Evolutionary conservation across 495 filamentous ascomycete species (phyloP), one percentile per base, ranked within the genome.

Genomic region (Aspergillus wentii): DNA sequence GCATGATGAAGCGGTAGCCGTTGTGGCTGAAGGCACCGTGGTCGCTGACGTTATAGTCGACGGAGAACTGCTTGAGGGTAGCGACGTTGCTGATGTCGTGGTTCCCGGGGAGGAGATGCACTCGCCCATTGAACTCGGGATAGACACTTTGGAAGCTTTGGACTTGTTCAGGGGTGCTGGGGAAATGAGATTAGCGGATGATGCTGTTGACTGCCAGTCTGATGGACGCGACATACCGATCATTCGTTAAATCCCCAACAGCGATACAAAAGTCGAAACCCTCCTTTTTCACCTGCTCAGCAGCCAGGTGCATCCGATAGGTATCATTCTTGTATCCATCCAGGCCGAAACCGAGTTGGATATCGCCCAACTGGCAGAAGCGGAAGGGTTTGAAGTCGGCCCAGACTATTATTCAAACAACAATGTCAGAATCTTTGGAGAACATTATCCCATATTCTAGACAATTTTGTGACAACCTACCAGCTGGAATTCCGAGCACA

Each of bases 321-420:
- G 15, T 22, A 17, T 36, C 34, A 26, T 27, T 36, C 11, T 36
- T 14, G 11, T 16, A 36, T 15, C 34, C 34, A 26, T 36, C 34
- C 20, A 23, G 34, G 11, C 34, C 34, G 13, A 36, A 25, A 14
- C 34, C 34, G 13, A 36, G 2, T 13, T 36, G 34, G 34, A 36
- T 36, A 17, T 36, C 34, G 34, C 34, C 34, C 11, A 36, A 15
- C 11, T 36, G 34, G 21, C 34, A 36, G 34, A 36, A 36, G 17
- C 20, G 19, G 21, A 36, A 36, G 4, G 20, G 34, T 6, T 14
- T 27, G 34, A 26, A 36, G 20, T 32, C n/a, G n/a, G n/a, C n/a
- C n/a, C n/a, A n/a, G n/a, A n/a, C n/a, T n/a, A n/a, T n/a, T n/a
- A n/a, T n/a, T n/a, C n/a, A n/a, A n/a, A n/a, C n/a, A n/a, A n/a